Evolutionary conservation across 495 filamentous ascomycete species (phyloP).

Genomic region (Xylaria intraflava): DNA sequence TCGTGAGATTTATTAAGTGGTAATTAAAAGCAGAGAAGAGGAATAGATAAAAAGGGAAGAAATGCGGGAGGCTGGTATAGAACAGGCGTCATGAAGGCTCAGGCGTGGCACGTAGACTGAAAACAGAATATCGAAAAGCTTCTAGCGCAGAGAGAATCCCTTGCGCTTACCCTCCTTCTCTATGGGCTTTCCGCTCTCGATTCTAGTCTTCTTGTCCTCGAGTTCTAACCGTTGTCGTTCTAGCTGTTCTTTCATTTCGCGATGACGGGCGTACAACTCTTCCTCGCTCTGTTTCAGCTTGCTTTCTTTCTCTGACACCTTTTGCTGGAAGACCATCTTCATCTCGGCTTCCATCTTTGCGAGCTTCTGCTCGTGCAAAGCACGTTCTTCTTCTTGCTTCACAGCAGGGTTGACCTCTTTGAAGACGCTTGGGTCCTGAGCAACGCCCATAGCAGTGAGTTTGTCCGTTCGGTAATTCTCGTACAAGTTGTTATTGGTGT

Average conservation of each 20-base stretch:
- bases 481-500: constrained; percentile 97
- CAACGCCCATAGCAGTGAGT: constrained; percentile 95
- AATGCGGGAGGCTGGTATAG: constrained; percentile 44
- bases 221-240: constrained; percentile 89
- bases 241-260: constrained; percentile 99
- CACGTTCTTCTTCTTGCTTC: constrained; percentile 98
- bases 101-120: constrained; percentile 39
- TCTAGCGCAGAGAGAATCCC: constrained; percentile 95
- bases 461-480: constrained; percentile 99
- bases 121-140: constrained; percentile 17
- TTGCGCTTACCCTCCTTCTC: constrained; percentile 96
- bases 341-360: constrained; percentile 99
- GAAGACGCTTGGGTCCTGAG: constrained; percentile 97
- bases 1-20: constrained; percentile 37
- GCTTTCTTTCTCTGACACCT: constrained; percentile 98
- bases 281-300: constrained; percentile 99
- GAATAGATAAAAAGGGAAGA: constrained; percentile 38
- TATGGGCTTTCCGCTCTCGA: constrained; percentile 90
- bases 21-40: constrained; percentile 42
- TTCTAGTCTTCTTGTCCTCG: constrained; percentile 90
- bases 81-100: constrained; percentile 42
- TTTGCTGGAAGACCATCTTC: constrained; percentile 99
- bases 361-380: constrained; percentile 97
- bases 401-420: constrained; percentile 99
- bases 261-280: constrained; percentile 92